These are phyloP conservation scores for Mucor velutinosus DNA, from an alignment of 371 early-diverging fungal species.

Conservation along the genomic window DNA sequence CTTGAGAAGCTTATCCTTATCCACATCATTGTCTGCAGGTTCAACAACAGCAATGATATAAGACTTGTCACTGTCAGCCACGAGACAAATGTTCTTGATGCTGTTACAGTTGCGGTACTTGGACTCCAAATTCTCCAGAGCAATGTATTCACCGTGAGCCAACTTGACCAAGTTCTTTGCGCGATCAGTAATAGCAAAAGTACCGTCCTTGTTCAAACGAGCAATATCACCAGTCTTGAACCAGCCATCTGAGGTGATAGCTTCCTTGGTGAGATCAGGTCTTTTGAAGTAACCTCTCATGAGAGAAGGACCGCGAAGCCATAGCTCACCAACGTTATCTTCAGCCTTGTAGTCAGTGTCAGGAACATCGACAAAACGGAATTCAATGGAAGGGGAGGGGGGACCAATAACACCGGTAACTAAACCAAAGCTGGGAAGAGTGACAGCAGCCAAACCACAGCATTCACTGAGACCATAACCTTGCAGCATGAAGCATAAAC, in stretches of 20 bases:
- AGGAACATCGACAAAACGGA: conserved; percentile 83
- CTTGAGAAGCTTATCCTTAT: conserved; percentile 47
- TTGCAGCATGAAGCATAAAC: conserved; percentile 76
- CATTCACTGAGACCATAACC: conserved; percentile 74
- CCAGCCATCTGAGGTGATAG: conserved; percentile 88
- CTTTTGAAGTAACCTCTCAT: conserved; percentile 90
- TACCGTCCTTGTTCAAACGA: conserved; percentile 72
- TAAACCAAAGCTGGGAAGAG: conserved; percentile 46
- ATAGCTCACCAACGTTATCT: conserved; percentile 80
- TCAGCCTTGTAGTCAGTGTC: conserved; percentile 77
- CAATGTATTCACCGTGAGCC: conserved; percentile 92
- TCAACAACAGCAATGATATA: conserved; percentile 73
- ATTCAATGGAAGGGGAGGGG: conserved; percentile 73
- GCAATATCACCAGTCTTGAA: conserved; percentile 97
- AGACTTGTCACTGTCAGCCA: conserved; percentile 71
- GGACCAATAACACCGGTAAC: conserved; percentile 70
- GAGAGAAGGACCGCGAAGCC: conserved; percentile 88
- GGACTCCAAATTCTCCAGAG: conserved; percentile 93
- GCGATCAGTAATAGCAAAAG: conserved; percentile 75
- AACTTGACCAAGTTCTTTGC: conserved; percentile 91
- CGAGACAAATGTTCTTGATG: conserved; percentile 81
- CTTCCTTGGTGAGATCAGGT: conserved; percentile 74
- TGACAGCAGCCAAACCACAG: conserved; percentile 56
- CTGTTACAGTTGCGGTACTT: conserved; percentile 70
- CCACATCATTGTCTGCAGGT: conserved; percentile 47